Percentiles rank a stretch among this genome's conserved stretches.
phyloP scores from a whole-genome alignment of 192 early-diverging fungal species.

The Coemansia sp. region DNA sequence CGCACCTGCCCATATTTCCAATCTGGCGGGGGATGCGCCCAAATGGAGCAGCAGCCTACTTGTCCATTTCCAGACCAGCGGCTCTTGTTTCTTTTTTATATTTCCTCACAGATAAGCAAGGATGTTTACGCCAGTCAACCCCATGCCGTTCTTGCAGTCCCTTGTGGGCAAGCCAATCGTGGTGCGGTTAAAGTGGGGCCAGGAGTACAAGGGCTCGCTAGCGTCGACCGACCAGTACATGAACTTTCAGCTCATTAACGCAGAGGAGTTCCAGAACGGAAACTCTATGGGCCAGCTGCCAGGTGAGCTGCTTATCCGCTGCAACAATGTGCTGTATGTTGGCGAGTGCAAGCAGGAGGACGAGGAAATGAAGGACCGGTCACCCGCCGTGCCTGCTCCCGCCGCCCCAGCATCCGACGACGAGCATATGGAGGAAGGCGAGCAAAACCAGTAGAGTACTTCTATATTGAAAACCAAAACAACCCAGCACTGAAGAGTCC shows the following conservation, averaged over 20 bases:
- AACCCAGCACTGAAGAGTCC: too few species aligned
- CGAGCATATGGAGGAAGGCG: conserved; percentile 46
- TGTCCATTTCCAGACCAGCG: too few species aligned
- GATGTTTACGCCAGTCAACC: conserved; percentile 86
- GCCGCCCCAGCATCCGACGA: conserved; percentile 14
- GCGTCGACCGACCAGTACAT: conserved; percentile 93
- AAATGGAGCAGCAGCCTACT: too few species aligned
- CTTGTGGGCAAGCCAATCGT: conserved; percentile 89
- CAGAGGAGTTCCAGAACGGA: conserved; percentile 94
- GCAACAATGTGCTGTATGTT: conserved; percentile 80
- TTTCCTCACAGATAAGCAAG: conserved; percentile 5
- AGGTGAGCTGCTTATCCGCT: conserved; percentile 92
- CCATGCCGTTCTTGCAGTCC: conserved; percentile 91
- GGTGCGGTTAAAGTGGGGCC: conserved; percentile 96
- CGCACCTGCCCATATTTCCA: too few species aligned
- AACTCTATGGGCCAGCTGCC: conserved; percentile 71
- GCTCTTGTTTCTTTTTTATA: too few species aligned
- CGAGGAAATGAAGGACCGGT: background rate
- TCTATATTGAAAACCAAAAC: too few species aligned
- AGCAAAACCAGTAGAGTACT: conserved; percentile 8
- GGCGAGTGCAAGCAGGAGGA: conserved; percentile 55
- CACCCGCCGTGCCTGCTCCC: background rate
- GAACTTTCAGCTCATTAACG: conserved; percentile 93
- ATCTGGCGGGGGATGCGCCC: too few species aligned
- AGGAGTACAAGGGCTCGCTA: conserved; percentile 93